Conservation (phyloP, 2,329 filamentous ascomycete species). For the Cercospora sojina region DNA sequence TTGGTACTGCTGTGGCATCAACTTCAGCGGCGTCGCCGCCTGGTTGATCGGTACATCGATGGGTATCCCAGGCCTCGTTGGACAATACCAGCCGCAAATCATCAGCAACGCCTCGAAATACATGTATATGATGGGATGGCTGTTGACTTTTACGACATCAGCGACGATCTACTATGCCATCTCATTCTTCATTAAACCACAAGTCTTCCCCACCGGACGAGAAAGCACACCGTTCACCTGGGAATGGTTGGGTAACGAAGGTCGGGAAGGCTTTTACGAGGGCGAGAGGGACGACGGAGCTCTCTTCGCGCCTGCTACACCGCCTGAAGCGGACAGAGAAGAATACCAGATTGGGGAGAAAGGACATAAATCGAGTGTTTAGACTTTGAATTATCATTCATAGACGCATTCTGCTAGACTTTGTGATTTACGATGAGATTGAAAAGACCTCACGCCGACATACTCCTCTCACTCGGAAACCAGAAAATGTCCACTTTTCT, state of each 20-base stretch:
- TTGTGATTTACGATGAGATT: not conserved
- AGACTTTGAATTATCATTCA: not conserved
- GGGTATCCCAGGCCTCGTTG: slow-evolving; percentile 57
- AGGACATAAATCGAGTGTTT: not conserved
- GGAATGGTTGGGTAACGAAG: not conserved
- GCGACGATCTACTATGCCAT: slow-evolving; percentile 53
- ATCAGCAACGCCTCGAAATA: slow-evolving; percentile 27
- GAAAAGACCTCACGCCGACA: no score
- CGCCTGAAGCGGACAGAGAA: not conserved
- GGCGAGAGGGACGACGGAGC: not conserved
- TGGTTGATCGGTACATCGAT: slow-evolving; percentile 58
- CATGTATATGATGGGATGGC: slow-evolving; percentile 59
- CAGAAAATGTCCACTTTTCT: no score
- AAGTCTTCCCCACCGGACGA: not conserved
- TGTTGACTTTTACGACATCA: slow-evolving; percentile 59
- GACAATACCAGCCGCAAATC: slow-evolving; percentile 18
- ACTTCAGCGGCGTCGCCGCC: slow-evolving; percentile 58
- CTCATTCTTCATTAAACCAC: not conserved
- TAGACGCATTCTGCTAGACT: not conserved
- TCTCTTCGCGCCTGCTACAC: not conserved
- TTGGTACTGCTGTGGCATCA: slow-evolving; percentile 53
- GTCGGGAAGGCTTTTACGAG: not conserved
- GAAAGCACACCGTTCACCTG: not conserved
- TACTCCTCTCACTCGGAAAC: no score
- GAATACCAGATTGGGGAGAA: not conserved